Evolutionary conservation across 768 basidiomycete genomes (phyloP), one percentile per base, ranked within the genome.

Genomic region (Boletus reticulatus): DNA sequence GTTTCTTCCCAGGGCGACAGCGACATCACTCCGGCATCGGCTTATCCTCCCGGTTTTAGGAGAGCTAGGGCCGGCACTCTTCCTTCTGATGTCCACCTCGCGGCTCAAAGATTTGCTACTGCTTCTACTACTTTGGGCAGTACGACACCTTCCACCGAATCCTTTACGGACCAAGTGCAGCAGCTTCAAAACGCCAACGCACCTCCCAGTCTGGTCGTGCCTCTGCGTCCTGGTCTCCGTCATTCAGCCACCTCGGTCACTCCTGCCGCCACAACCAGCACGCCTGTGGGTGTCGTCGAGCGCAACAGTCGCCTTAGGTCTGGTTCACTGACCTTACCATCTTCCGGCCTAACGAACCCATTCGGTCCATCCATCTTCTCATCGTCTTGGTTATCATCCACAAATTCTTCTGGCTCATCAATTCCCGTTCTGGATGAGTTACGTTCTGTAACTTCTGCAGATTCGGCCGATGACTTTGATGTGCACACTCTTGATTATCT

Each of bases 21-120:
- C 64, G 72, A 79, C 60, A 70, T 78, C 57, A 66, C 87, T 67
- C 84, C 89, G 64, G 80, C 87, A 60, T 84, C 86, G 70, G 89
- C 84, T 75, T 90, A 84, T 71, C 89, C 91, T 57, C 80, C 89
- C 52, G 90, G 92, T 58, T 96, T 94, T 72, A 85, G 92, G 76
- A 86, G 94, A 79, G 92, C 94, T 68, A 87, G 94, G 85, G 96
- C 95, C 62, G 96, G 94, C 55, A 98, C 95, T 79, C 84, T 98
- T 67, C 95, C 95, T 75, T 96, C 94, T 63, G 95, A 95, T 71
- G 88, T 96, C 50, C 88, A 89, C 67, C 85, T 93, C 63, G 89
- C 88, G 55, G 87, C 92, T 50, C 89, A 92, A 72, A 84, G 87
- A 55, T 92, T 84, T 73, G 87, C 86, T 29, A 85, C 87, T 32